Evolutionary conservation across 768 basidiomycete species (phyloP).

Genomic region (Mycena floridula): DNA sequence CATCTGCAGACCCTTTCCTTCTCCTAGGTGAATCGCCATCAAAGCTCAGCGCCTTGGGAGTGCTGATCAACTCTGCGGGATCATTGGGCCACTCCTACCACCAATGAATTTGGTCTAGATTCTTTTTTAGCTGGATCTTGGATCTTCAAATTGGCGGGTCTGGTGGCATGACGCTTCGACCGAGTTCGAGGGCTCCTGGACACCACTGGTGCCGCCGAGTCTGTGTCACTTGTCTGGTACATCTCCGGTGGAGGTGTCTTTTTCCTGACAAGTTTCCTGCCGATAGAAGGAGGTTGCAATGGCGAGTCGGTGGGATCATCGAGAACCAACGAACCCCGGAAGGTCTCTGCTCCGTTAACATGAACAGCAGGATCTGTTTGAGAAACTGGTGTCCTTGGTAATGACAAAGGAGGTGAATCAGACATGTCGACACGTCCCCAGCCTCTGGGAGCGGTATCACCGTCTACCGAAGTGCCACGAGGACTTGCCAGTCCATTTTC

Average conservation of each 20-base stretch:
- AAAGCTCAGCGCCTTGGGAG: conserved; percentile 53
- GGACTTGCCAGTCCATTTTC: conserved; percentile 10
- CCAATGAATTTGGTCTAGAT: conserved; percentile 34
- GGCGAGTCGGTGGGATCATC: conserved; percentile 15
- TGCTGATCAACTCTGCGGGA: conserved; percentile 40
- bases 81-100: conserved; percentile 49
- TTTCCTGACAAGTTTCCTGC: conserved; percentile 29
- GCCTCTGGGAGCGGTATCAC: conserved; percentile 16
- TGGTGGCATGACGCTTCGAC: conserved; percentile 41
- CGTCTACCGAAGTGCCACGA: conserved; percentile 14
- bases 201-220: conserved; percentile 31
- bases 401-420: conserved; percentile 35
- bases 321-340: conserved; percentile 24
- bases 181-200: conserved; percentile 40
- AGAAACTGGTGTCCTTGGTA: conserved; percentile 32
- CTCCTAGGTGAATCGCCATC: conserved; percentile 25
- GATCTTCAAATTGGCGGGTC: conserved; percentile 43
- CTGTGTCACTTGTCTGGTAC: conserved; percentile 31
- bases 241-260: conserved; percentile 26
- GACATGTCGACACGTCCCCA: conserved; percentile 25
- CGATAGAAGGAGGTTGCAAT: conserved; percentile 16
- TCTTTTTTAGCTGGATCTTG: conserved; percentile 26
- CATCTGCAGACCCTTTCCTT: conserved; percentile 14
- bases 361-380: conserved; percentile 17
- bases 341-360: conserved; percentile 20